Conservation (phyloP, 2,329 filamentous ascomycete species). For the Neonectria hederae region DNA sequence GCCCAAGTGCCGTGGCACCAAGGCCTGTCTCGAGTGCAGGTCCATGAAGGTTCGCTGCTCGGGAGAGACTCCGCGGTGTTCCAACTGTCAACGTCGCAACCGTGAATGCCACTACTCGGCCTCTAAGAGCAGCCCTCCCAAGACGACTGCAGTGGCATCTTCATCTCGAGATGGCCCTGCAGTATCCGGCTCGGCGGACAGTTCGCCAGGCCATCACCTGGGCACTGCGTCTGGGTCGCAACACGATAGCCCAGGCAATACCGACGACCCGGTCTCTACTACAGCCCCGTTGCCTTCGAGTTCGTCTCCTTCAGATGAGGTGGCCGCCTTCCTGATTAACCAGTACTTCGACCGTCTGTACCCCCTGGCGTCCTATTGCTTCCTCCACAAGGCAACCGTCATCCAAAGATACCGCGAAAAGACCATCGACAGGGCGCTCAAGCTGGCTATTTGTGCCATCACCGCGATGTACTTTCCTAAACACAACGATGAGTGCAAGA, state of each 20-base stretch:
- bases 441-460: conserved; percentile 38
- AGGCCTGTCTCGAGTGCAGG: conserved; percentile 40
- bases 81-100: conserved; percentile 40
- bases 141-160: conserved; percentile 7
- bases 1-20: conserved; percentile 41
- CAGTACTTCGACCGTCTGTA: conserved; percentile 41
- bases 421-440: conserved; percentile 39
- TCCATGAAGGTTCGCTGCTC: conserved; percentile 43
- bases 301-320: conserved; percentile 30
- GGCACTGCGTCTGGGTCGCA: conserved; percentile 29
- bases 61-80: conserved; percentile 37
- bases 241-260: conserved; percentile 6
- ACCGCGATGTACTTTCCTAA: conserved; percentile 38
- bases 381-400: conserved; percentile 39
- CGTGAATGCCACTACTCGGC: conserved; percentile 34
- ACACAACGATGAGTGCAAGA: conserved; percentile 21
- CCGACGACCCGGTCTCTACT: not conserved
- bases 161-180: conserved; percentile 27
- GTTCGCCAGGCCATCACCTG: conserved; percentile 27
- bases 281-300: not conserved
- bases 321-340: conserved; percentile 25
- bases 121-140: conserved; percentile 25
- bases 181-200: not conserved
- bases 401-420: conserved; percentile 40
- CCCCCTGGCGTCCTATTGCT: conserved; percentile 37